Conservation (phyloP, 2,329 filamentous ascomycete genomes). For the Pseudodiploospora longispora region DNA sequence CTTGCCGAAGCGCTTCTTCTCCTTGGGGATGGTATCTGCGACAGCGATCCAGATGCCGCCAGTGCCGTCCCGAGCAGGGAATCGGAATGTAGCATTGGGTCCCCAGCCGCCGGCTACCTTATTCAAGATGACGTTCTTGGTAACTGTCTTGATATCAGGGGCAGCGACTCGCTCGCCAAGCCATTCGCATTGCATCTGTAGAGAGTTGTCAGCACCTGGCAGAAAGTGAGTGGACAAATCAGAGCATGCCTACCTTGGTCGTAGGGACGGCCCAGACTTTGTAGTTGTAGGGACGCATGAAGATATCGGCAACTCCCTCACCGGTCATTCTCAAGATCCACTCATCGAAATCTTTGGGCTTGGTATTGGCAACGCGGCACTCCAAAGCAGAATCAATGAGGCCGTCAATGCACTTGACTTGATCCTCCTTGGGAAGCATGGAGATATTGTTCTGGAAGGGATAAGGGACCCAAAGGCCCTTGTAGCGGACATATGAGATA, state of each 20-base stretch:
- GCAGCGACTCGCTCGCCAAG: constrained; percentile 97
- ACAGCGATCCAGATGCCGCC: constrained; percentile 99
- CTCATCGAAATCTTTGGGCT: constrained; percentile 96
- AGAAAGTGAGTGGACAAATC: not conserved
- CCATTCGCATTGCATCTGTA: constrained; percentile 97
- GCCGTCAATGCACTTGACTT: constrained; percentile 88
- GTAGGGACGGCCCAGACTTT: constrained; percentile 99
- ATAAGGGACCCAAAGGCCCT: constrained; percentile 94
- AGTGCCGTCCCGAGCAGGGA: constrained; percentile 90
- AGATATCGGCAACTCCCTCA: constrained; percentile 80
- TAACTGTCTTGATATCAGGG: constrained; percentile 88
- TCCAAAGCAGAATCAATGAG: constrained; percentile 92
- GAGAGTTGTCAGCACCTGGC: not conserved
- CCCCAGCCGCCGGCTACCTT: constrained; percentile 98
- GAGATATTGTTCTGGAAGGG: constrained; percentile 99
- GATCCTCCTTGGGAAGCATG: constrained; percentile 93
- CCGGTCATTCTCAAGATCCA: constrained; percentile 95
- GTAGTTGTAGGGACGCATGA: constrained; percentile 99
- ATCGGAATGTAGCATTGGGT: constrained; percentile 95
- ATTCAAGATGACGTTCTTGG: constrained; percentile 89
- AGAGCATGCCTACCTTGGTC: constrained; percentile 61
- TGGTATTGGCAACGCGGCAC: constrained; percentile 75
- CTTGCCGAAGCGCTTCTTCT: constrained; percentile 87
- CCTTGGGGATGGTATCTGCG: constrained; percentile 81
- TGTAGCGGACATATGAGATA: constrained; percentile 98